phyloP scores from a whole-genome alignment of 768 basidiomycete genomes.

The Cyathus striatus region DNA sequence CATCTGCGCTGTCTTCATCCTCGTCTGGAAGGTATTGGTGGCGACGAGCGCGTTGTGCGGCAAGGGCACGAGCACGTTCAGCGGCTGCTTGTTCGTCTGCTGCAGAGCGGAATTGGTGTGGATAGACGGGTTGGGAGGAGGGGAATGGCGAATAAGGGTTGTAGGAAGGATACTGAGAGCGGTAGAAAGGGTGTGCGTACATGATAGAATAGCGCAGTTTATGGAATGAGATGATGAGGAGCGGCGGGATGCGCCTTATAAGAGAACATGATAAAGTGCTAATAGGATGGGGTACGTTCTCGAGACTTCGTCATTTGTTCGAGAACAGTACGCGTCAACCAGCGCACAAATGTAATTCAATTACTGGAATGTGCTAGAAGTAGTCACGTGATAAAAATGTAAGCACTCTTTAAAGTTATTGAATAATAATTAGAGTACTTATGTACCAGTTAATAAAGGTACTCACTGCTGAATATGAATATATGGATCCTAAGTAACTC shows the following conservation, averaged over 20 bases:
- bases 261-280: too few species aligned
- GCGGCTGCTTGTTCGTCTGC: constrained; percentile 1
- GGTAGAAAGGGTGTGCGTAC: constrained; percentile 20
- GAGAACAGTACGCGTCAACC: too few species aligned
- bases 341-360: too few species aligned
- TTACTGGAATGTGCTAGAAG: constrained; percentile 10
- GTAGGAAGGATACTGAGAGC: constrained; percentile 15
- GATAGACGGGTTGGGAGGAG: constrained; percentile 10
- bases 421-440: too few species aligned
- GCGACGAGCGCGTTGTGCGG: constrained; percentile 27
- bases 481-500: too few species aligned
- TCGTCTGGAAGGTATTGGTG: constrained; percentile 38
- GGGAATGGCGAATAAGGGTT: constrained; percentile 21
- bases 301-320: constrained; percentile 3
- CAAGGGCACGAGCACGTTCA: constrained; percentile 20
- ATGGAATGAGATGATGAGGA: constrained; percentile 1
- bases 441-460: too few species aligned
- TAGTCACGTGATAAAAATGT: constrained; percentile 6
- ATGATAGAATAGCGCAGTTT: constrained; percentile 7
- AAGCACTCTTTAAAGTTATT: neutral
- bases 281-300: too few species aligned
- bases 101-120: neutral
- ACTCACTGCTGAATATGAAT: too few species aligned
- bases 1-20: constrained; percentile 24
- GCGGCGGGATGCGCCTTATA: too few species aligned